Conservation (phyloP, 1,284 basidiomycete genomes). For the Marasmius sp. region DNA sequence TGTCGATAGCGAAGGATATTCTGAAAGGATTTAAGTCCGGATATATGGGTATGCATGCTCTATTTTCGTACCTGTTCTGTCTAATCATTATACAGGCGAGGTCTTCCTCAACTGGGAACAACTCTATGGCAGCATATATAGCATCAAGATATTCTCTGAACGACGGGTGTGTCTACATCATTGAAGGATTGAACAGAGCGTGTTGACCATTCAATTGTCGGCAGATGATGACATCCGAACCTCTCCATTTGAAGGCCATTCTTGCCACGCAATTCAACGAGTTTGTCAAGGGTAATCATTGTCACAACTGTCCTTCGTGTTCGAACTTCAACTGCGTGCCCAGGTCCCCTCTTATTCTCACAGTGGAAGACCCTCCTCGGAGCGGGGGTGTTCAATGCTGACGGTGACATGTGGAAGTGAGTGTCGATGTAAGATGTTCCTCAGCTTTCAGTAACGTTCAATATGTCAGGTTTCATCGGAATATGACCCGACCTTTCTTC, state of each 20-base stretch:
- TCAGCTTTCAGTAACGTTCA: not conserved
- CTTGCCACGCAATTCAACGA: conserved; percentile 38
- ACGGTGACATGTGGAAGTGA: conserved; percentile 41
- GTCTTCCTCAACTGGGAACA: conserved; percentile 8
- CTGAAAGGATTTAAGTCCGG: conserved; percentile 1
- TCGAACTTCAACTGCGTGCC: not conserved
- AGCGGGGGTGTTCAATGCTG: conserved; percentile 40
- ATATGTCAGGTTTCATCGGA: conserved; percentile 40
- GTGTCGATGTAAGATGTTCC: conserved; percentile 3
- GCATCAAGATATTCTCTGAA: conserved; percentile 9
- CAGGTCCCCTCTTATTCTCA: conserved; percentile 9
- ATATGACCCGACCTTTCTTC: conserved; percentile 56
- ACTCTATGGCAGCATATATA: conserved; percentile 8
- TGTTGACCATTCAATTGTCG: not conserved
- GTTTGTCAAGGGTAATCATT: conserved; percentile 39
- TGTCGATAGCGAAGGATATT: not conserved
- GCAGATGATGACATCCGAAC: conserved; percentile 15
- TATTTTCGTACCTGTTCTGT: not conserved
- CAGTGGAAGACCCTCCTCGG: conserved; percentile 40
- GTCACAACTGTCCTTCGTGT: not conserved
- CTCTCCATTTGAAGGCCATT: conserved; percentile 19
- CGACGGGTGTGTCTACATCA: conserved; percentile 7
- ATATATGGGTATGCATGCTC: conserved; percentile 5
- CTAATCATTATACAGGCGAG: conserved; percentile 8
- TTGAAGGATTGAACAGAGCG: not conserved